Evolutionary conservation across 306 rosid genomes (phyloP).

Genomic region (Oxytropis ochrocephala): DNA sequence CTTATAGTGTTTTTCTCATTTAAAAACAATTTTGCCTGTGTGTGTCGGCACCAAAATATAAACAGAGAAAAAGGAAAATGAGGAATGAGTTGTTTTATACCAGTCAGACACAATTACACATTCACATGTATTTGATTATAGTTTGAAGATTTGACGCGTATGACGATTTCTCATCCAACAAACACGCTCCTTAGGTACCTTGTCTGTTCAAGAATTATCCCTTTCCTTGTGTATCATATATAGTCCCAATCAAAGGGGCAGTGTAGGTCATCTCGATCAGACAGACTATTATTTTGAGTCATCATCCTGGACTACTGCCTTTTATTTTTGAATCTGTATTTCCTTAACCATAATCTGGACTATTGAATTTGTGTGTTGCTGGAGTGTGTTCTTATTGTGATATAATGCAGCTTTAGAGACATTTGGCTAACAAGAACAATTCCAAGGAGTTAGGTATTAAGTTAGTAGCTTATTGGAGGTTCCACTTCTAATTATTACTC

Average conservation of each 20-base stretch:
- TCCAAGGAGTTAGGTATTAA: too few species aligned
- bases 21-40: not conserved
- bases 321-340: not conserved
- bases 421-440: too few species aligned
- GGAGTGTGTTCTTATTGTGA: too few species aligned
- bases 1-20: not conserved
- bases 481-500: too few species aligned
- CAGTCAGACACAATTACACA: not conserved
- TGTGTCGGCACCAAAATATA: not conserved
- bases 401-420: too few species aligned
- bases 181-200: not conserved
- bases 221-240: not conserved
- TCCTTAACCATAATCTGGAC: too few species aligned
- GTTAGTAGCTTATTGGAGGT: too few species aligned
- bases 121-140: conserved; percentile 1
- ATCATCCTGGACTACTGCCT: conserved; percentile 5
- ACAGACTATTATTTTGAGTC: not conserved
- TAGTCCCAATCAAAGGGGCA: not conserved
- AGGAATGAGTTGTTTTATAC: not conserved
- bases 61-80: not conserved
- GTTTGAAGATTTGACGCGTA: not conserved
- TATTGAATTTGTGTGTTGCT: too few species aligned
- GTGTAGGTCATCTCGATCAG: not conserved
- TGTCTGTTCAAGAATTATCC: not conserved
- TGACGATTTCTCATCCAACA: not conserved